Evolutionary conservation across 441 rosid species (phyloP).

Genomic region (Adansonia madagascariensis): DNA sequence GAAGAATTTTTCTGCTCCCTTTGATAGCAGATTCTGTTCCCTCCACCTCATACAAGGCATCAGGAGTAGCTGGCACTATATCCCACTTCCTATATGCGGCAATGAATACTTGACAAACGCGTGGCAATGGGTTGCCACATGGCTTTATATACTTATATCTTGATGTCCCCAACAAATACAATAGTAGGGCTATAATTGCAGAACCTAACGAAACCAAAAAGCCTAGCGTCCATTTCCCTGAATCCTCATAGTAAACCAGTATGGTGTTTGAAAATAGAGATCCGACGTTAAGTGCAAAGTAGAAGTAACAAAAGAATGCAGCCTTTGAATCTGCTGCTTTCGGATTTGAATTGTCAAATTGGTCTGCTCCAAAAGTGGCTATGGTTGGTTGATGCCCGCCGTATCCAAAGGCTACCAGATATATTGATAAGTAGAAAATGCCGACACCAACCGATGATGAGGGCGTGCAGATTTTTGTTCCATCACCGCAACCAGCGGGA

Average conservation of each 20-base stretch:
- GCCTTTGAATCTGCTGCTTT: slow-evolving; percentile 47
- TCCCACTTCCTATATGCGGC: slow-evolving; percentile 64
- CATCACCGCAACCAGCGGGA: slow-evolving; percentile 79
- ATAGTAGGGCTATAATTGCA: slow-evolving; percentile 56
- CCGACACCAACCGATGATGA: slow-evolving; percentile 49
- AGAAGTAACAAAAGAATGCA: slow-evolving; percentile 79
- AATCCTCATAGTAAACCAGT: slow-evolving; percentile 77
- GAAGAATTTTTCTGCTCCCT: slow-evolving; percentile 88
- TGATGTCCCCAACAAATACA: slow-evolving; percentile 46
- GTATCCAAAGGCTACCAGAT: slow-evolving; percentile 78
- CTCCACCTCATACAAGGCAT: slow-evolving; percentile 62
- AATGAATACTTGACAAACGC: slow-evolving; percentile 78
- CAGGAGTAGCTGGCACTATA: slow-evolving; percentile 42
- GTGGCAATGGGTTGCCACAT: slow-evolving; percentile 80
- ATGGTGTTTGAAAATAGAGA: slow-evolving; percentile 84
- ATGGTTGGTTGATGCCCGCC: slow-evolving; percentile 93
- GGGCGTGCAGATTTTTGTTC: slow-evolving; percentile 41
- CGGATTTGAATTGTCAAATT: slow-evolving; percentile 58
- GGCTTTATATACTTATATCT: slow-evolving; percentile 63
- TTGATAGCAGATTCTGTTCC: slow-evolving; percentile 80
- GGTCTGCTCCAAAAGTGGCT: slow-evolving; percentile 92
- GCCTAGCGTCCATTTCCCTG: slow-evolving; percentile 79
- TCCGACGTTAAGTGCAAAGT: slow-evolving; percentile 82
- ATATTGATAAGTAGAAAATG: slow-evolving; percentile 64
- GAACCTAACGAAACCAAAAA: slow-evolving; percentile 68